These are phyloP conservation scores for Metschnikowia matae DNA, from an alignment of 805 yeast species.

Conservation along the genomic window DNA sequence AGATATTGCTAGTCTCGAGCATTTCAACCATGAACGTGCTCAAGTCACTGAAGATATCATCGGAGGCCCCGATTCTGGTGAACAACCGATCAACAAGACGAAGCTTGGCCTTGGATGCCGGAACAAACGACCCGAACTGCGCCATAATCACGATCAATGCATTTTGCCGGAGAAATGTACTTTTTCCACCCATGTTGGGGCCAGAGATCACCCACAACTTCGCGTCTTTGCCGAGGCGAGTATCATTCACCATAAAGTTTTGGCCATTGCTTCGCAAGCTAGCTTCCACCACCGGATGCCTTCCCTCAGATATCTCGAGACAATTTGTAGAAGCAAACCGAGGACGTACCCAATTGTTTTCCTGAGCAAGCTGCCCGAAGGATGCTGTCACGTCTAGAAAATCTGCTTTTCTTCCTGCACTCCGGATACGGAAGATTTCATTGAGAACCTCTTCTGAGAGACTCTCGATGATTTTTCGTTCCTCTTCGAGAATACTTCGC, in stretches of 20 bases:
- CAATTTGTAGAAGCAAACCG: slow-evolving; percentile 44
- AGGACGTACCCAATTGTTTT: slow-evolving; percentile 65
- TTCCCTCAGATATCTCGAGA: slow-evolving; percentile 48
- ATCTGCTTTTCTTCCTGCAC: slow-evolving; percentile 51
- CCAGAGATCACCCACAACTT: slow-evolving; percentile 23
- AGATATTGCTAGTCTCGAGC: slow-evolving; percentile 38
- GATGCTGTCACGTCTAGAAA: slow-evolving; percentile 69
- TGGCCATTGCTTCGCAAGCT: slow-evolving; percentile 30
- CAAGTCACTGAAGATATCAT: slow-evolving; percentile 25
- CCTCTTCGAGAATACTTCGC: slow-evolving; percentile 51
- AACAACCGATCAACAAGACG: slow-evolving; percentile 47
- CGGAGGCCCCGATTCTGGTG: slow-evolving; percentile 42
- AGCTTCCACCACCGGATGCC: slow-evolving; percentile 82
- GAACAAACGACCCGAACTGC: slow-evolving; percentile 54
- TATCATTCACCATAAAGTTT: slow-evolving; percentile 46
- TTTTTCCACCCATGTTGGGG: slow-evolving; percentile 54
- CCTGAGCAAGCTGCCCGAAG: slow-evolving; percentile 69
- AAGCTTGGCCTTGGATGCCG: slow-evolving; percentile 43
- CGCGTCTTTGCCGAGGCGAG: slow-evolving; percentile 21
- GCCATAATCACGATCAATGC: slow-evolving; percentile 48
- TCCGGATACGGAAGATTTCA: slow-evolving; percentile 44
- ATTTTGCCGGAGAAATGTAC: slow-evolving; percentile 45
- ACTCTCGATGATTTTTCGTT: slow-evolving; percentile 46
- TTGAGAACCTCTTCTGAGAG: slow-evolving; percentile 47
- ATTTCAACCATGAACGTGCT: slow-evolving; percentile 53